Evolutionary conservation across 2,329 filamentous ascomycete species (phyloP).

Genomic region (Alternaria atra): DNA sequence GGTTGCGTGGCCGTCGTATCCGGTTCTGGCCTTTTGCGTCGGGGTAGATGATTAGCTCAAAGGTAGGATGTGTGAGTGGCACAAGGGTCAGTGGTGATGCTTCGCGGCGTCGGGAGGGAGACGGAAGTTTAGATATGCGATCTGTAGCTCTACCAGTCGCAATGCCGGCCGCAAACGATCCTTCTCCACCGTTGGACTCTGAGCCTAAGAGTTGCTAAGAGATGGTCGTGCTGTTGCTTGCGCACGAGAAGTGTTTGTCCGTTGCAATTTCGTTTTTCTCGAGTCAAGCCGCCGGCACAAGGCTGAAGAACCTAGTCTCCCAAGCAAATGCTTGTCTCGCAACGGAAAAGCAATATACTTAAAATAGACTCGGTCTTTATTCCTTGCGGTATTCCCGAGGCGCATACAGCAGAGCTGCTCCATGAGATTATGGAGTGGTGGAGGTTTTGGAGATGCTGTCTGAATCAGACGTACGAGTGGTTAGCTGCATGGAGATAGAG

Average conservation of each 20-base stretch:
- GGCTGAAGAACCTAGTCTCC: slow-evolving; percentile 9
- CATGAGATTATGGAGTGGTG: slow-evolving; percentile 18
- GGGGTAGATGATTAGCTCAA: not conserved
- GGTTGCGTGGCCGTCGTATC: not conserved
- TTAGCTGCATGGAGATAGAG: slow-evolving; percentile 13
- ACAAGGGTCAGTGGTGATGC: not conserved
- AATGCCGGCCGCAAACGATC: not conserved
- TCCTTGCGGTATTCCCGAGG: slow-evolving; percentile 12
- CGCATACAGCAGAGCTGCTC: not conserved
- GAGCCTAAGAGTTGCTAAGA: not conserved
- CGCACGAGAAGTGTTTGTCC: slow-evolving; percentile 2
- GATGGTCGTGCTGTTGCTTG: not conserved
- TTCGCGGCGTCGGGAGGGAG: slow-evolving; percentile 1
- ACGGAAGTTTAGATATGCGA: not conserved
- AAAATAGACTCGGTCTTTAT: slow-evolving; percentile 15
- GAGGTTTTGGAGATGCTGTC: slow-evolving; percentile 16
- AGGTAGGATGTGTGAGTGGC: slow-evolving; percentile 1
- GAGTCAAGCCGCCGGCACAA: slow-evolving; percentile 9
- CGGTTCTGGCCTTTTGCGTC: not conserved
- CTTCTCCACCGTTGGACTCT: not conserved
- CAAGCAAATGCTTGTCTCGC: slow-evolving; percentile 14
- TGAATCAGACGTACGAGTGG: slow-evolving; percentile 13
- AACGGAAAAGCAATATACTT: slow-evolving; percentile 10
- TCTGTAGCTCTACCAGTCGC: slow-evolving; percentile 3
- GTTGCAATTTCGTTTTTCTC: slow-evolving; percentile 8